Percentiles rank a stretch among this genome's conserved stretches.
Evolutionary conservation across 495 filamentous ascomycete species (phyloP).

Genomic region (Halenospora varia): DNA sequence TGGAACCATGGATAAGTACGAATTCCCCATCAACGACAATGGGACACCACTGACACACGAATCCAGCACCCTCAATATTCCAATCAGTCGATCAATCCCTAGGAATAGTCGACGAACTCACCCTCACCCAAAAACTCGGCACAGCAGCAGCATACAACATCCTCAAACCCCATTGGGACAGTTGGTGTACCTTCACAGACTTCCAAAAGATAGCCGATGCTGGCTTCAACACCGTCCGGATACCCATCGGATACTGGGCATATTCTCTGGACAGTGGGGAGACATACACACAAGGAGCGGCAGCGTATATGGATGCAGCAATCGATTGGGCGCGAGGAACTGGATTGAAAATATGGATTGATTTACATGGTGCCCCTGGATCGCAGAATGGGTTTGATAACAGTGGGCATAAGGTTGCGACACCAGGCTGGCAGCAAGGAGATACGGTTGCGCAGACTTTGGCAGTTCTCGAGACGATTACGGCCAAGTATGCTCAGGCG

Average conservation of each 20-base stretch:
- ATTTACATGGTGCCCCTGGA: slow-evolving; percentile 53
- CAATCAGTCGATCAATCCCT: slow-evolving; percentile 37
- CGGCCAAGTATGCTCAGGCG: slow-evolving; percentile 49
- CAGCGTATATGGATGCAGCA: slow-evolving; percentile 58
- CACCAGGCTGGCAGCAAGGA: slow-evolving; percentile 58
- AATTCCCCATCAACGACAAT: not conserved
- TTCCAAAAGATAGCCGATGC: slow-evolving; percentile 59
- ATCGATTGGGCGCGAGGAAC: slow-evolving; percentile 61
- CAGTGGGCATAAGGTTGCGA: slow-evolving; percentile 54
- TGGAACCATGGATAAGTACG: slow-evolving; percentile 59
- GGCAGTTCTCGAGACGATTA: slow-evolving; percentile 52
- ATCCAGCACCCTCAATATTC: slow-evolving; percentile 60
- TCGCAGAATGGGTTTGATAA: slow-evolving; percentile 87
- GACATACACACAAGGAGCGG: slow-evolving; percentile 69
- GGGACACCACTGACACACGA: slow-evolving; percentile 31
- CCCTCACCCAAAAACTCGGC: slow-evolving; percentile 48
- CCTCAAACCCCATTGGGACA: slow-evolving; percentile 48
- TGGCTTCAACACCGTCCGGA: slow-evolving; percentile 72
- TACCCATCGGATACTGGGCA: slow-evolving; percentile 80
- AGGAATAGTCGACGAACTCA: slow-evolving; percentile 57
- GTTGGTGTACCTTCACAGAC: slow-evolving; percentile 63
- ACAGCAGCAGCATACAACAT: slow-evolving; percentile 28
- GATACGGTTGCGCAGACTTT: slow-evolving; percentile 55
- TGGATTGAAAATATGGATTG: slow-evolving; percentile 57
- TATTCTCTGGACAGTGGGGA: slow-evolving; percentile 50